These are phyloP conservation scores for Diddensiella santjacobensis DNA, from an alignment of 805 yeast genomes.

Conservation along the genomic window DNA sequence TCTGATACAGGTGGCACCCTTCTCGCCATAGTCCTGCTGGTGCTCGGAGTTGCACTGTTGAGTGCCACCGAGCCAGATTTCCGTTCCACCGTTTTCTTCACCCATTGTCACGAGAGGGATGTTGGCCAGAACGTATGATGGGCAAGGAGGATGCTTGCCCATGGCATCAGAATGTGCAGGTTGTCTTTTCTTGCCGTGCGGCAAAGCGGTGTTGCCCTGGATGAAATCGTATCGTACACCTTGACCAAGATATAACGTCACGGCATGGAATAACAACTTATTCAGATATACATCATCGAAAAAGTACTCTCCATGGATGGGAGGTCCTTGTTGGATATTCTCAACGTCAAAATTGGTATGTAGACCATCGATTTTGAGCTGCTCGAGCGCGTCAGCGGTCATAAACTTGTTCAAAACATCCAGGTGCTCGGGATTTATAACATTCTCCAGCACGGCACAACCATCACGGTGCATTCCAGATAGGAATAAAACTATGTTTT, in stretches of 20 bases:
- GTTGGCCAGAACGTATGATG: constrained; percentile 17
- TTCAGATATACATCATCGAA: constrained; percentile 16
- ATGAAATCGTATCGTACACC: constrained; percentile 13
- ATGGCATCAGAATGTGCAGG: constrained; percentile 19
- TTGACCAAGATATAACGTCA: constrained; percentile 16
- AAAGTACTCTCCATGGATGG: constrained; percentile 11
- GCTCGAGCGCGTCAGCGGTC: constrained; percentile 11
- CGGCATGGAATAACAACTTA: constrained; percentile 14
- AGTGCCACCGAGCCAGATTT: constrained; percentile 23
- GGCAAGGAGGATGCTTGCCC: constrained; percentile 3
- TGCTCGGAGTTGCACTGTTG: constrained; percentile 14
- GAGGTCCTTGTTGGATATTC: constrained; percentile 22
- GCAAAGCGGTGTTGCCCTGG: constrained; percentile 14
- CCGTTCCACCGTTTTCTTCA: constrained; percentile 20
- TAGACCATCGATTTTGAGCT: background rate
- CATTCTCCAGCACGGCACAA: constrained; percentile 10
- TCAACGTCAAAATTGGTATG: constrained; percentile 17
- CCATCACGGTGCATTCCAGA: constrained; percentile 17
- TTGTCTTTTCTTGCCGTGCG: constrained; percentile 12
- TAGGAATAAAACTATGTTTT: constrained; percentile 9
- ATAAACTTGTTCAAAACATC: constrained; percentile 11
- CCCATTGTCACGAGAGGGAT: constrained; percentile 15
- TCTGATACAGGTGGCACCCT: constrained; percentile 5
- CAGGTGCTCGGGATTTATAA: constrained; percentile 13
- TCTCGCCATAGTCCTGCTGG: constrained; percentile 6